Evolutionary conservation across 257 asterid species (phyloP), one percentile per base, ranked within the genome.

Genomic region (Solanum pimpinellifolium): DNA sequence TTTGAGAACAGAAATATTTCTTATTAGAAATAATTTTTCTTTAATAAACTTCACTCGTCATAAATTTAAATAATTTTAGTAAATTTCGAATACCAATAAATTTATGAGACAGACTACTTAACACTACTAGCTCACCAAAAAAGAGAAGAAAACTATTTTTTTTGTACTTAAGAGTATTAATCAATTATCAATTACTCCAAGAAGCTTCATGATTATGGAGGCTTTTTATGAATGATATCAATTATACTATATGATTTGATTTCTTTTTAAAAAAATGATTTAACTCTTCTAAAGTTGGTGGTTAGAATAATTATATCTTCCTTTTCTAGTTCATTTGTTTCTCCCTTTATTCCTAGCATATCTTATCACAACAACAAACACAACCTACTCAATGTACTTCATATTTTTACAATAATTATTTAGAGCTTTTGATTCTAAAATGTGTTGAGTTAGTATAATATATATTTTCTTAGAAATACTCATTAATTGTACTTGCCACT

Each of bases 41-140:
- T 75, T 5, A 75, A 11, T 21, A 2, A 11, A n/a, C 7, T 11
- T 0, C 0, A 73, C 1, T 0, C 1, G 1, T 0, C 4, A 7
- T 0, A 13, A 74, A 41, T 74, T 2, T 11, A 6, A 10, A 21
- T 74, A 74, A 2, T 3, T 1, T 6, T 2, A 21, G 0, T 39
- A 1, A 23, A 4, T 23, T 3, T 75, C 0, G 7, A 41, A 41
- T 7, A 41, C 5, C 18, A 23, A 75, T 11, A 21, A 0, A 5
- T 66, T 66, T 72, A 2, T 7, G 0, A 72, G 18, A 74, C 6
- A 11, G 11, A 75, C 6, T 65, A 65, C 16, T 39, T 74, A 39
- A 20, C 9, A 37, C 56, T 6, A 2, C 3, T 44, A 14, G 14
- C 25, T 14, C 9, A 77, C 23, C 2, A 25, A 33, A 3, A 44